Percentiles rank a stretch among this genome's conserved stretches.
Evolutionary conservation across 306 rosid genomes (phyloP).

Genomic region (Potentilla sterilis): DNA sequence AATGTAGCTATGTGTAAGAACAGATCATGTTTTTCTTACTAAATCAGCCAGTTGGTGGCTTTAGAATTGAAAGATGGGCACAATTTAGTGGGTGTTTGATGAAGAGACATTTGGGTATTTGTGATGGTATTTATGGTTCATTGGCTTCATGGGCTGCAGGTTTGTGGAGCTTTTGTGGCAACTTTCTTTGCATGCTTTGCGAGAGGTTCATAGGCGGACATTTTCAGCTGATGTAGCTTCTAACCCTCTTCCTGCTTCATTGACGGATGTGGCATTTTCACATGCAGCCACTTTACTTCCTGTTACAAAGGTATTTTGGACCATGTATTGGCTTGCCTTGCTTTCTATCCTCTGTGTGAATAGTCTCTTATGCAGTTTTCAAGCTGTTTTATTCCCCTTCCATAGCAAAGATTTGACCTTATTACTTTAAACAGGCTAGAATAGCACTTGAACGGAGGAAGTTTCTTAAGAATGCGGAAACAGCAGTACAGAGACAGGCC

Average conservation of each 20-base stretch:
- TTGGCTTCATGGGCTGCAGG: slow-evolving; percentile 42
- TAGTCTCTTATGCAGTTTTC: slow-evolving; percentile 12
- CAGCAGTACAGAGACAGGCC: slow-evolving; percentile 91
- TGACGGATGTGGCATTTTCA: slow-evolving; percentile 98
- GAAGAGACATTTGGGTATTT: background rate
- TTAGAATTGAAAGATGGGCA: background rate
- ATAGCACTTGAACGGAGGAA: slow-evolving; percentile 93
- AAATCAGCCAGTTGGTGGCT: too few relatives aligned
- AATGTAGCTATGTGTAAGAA: too few relatives aligned
- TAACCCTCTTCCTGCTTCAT: slow-evolving; percentile 83
- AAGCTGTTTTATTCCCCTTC: slow-evolving; percentile 19
- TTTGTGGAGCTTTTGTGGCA: slow-evolving; percentile 99
- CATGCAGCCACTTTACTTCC: slow-evolving; percentile 99
- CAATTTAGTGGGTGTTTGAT: background rate
- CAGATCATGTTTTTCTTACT: too few relatives aligned
- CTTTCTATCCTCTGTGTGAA: slow-evolving; percentile 17
- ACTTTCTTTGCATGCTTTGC: slow-evolving; percentile 96
- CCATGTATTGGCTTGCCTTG: background rate
- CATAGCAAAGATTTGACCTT: slow-evolving; percentile 22
- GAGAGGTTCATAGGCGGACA: slow-evolving; percentile 94
- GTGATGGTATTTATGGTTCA: slow-evolving; percentile 7
- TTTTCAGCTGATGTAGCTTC: slow-evolving; percentile 83
- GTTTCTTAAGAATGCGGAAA: slow-evolving; percentile 90
- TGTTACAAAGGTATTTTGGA: slow-evolving; percentile 72
- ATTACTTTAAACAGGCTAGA: slow-evolving; percentile 71